Base-by-base conservation (phyloP, 83 land plant species). In the Picea abies region DNA sequence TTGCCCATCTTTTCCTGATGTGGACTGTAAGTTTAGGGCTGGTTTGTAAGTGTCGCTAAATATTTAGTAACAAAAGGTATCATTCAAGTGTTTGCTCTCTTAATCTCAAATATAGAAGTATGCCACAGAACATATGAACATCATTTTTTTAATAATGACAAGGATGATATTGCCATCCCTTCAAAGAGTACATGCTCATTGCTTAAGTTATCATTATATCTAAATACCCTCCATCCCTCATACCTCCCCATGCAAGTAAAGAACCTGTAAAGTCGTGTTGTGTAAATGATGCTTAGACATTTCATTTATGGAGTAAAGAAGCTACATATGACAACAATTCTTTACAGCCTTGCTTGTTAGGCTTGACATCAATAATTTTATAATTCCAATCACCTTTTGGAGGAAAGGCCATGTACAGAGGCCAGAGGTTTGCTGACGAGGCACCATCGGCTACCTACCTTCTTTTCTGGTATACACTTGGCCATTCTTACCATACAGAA, bases 311-410 rank as follows among this genome's bases (percentile, higher is more conserved):
- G 58, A 47, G 60, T 49, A 22, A 75, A 72, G 17, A 58, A 14
- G 17, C 60, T 19, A 3, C 3, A 49, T 41, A 75, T n/a, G 60
- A 49, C 6, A 47, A 75, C 25, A 75, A 75, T 41, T 12, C 60
- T 75, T 23, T 17, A 75, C 49, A 73, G 58, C 78, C 78, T 75
- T 75, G 78, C 29, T 75, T 75, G 8, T 75, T 49, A 75, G 78
- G 78, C 78, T 75, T 35, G 47, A 75, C 60, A 75, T 75, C 78
- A 75, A 75, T 75, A 47, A 47, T 75, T 47, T 75, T n/a, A 75
- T 44, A n/a, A n/a, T 56, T 75, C 14, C 58, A 75, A 49, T 75
- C 60, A 39, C 0, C 78, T 75, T n/a, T 47, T 58, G 58, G 78
- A 75, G 78, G 78, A 75, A 49, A 75, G 78, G 49, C 47, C 60